Percentiles rank a stretch among this genome's conserved stretches.
These are phyloP conservation scores for Clarkia xantiana DNA, from an alignment of 345 rosid species.

Conservation along the genomic window DNA sequence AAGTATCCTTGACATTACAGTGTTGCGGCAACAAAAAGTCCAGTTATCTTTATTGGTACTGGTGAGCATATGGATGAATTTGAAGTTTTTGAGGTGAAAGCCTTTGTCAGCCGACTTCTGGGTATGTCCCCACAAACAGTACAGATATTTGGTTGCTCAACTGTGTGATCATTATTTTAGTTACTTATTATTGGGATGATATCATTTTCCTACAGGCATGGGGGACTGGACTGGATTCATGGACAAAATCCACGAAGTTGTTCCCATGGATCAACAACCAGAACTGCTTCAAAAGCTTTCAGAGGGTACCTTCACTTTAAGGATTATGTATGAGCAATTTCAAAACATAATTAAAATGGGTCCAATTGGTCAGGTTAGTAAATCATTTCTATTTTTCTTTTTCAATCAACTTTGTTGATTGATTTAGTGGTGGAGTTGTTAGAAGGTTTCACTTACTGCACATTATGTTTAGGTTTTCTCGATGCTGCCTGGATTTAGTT, in stretches of 20 bases:
- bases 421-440: too few species aligned
- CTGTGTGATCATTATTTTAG: too few species aligned
- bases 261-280: constrained; percentile 91
- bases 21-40: constrained; percentile 94
- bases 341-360: constrained; percentile 84
- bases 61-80: constrained; percentile 92
- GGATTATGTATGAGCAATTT: constrained; percentile 88
- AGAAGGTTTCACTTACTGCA: background rate
- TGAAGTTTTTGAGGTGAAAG: constrained; percentile 84
- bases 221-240: constrained; percentile 90
- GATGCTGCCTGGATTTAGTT: constrained; percentile 77
- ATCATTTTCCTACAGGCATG: constrained; percentile 42
- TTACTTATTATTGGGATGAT: too few species aligned
- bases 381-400: constrained; percentile 8
- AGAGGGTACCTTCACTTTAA: constrained; percentile 72
- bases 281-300: constrained; percentile 89
- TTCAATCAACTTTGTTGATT: background rate
- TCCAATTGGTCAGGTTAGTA: constrained; percentile 74
- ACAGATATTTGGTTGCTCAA: too few species aligned
- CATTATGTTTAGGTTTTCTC: constrained; percentile 47
- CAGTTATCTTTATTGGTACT: constrained; percentile 82
- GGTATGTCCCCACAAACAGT: constrained; percentile 22
- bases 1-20: too few species aligned
- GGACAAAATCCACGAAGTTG: constrained; percentile 93
- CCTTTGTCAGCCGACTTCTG: constrained; percentile 77